Percentiles rank a stretch among this genome's conserved stretches.
phyloP scores from a whole-genome alignment of 2,329 filamentous ascomycete genomes.

The Colletotrichum musae region DNA sequence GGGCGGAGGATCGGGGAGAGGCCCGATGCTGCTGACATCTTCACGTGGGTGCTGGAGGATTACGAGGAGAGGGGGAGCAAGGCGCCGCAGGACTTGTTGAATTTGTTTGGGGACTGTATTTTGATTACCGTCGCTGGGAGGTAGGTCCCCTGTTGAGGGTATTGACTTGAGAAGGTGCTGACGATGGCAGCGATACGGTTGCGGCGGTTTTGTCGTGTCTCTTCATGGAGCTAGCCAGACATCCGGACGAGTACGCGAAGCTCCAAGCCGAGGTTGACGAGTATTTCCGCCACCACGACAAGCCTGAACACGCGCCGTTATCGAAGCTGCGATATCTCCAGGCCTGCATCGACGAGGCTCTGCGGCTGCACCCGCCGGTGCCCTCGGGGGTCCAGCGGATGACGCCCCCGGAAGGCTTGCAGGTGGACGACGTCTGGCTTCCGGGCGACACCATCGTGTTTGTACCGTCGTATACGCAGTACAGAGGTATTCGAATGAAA shows the following conservation, averaged over 20 bases:
- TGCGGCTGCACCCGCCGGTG: constrained; percentile 55
- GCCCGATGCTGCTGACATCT: constrained; percentile 47
- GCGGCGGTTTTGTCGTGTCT: constrained; percentile 35
- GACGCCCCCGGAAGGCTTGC: constrained; percentile 54
- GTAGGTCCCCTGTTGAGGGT: constrained; percentile 30
- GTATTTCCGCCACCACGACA: constrained; percentile 34
- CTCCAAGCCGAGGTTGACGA: constrained; percentile 36
- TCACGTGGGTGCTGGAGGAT: constrained; percentile 49
- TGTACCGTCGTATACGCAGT: constrained; percentile 47
- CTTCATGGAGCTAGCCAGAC: constrained; percentile 35
- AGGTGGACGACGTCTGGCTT: constrained; percentile 49
- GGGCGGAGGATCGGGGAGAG: constrained; percentile 24
- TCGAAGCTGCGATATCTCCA: constrained; percentile 47
- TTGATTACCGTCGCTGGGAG: constrained; percentile 51
- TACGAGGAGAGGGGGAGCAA: constrained; percentile 39
- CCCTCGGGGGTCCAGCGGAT: constrained; percentile 50
- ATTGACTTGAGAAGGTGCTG: background rate
- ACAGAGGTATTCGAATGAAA: constrained; percentile 29
- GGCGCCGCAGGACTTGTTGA: constrained; percentile 43
- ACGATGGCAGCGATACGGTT: constrained; percentile 32
- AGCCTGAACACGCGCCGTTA: constrained; percentile 38
- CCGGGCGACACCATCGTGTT: constrained; percentile 53
- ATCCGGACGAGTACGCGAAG: constrained; percentile 18
- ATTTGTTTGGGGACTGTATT: constrained; percentile 47
- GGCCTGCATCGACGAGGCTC: constrained; percentile 55